A percentile compares a stretch with the other conserved stretches of the same genome.
Evolutionary conservation across 2,329 filamentous ascomycete species (phyloP).

Genomic region (Gremmenia infestans): DNA sequence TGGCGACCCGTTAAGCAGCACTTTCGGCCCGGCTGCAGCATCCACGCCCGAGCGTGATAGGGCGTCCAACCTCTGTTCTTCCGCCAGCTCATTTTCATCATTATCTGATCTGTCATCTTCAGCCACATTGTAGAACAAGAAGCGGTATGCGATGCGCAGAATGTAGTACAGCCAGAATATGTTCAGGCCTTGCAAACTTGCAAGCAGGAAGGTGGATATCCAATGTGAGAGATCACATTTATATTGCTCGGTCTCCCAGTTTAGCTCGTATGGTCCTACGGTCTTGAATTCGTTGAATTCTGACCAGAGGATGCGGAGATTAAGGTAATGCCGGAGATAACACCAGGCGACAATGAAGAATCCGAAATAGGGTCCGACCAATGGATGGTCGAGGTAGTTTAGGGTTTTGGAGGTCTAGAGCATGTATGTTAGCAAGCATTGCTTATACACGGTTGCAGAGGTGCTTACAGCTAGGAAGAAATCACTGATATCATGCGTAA

Average conservation of each 20-base stretch:
- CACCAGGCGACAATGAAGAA: slow-evolving; percentile 80
- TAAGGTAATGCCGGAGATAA: slow-evolving; percentile 83
- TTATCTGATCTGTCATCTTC: slow-evolving; percentile 71
- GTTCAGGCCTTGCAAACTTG: slow-evolving; percentile 67
- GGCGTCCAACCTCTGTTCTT: slow-evolving; percentile 20
- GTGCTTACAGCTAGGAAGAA: slow-evolving; percentile 83
- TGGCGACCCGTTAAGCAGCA: slow-evolving; percentile 15
- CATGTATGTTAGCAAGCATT: neutral
- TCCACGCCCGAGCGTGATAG: slow-evolving; percentile 11
- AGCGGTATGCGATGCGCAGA: slow-evolving; percentile 66
- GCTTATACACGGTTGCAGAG: neutral
- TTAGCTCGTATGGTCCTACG: slow-evolving; percentile 66
- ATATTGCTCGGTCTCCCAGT: slow-evolving; percentile 73
- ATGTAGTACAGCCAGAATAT: slow-evolving; percentile 79
- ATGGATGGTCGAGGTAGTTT: slow-evolving; percentile 77
- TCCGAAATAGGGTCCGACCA: slow-evolving; percentile 79
- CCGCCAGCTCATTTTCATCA: slow-evolving; percentile 41
- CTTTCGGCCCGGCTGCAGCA: slow-evolving; percentile 8
- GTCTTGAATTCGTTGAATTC: slow-evolving; percentile 70
- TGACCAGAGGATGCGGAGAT: slow-evolving; percentile 69
- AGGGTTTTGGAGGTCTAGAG: slow-evolving; percentile 78
- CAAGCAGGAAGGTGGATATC: slow-evolving; percentile 63
- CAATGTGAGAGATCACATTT: slow-evolving; percentile 66
- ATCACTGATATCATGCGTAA: slow-evolving; percentile 89
- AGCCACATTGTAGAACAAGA: slow-evolving; percentile 54